phyloP scores from a whole-genome alignment of 2,329 filamentous ascomycete species.

The Hirsutella rhossiliensis region DNA sequence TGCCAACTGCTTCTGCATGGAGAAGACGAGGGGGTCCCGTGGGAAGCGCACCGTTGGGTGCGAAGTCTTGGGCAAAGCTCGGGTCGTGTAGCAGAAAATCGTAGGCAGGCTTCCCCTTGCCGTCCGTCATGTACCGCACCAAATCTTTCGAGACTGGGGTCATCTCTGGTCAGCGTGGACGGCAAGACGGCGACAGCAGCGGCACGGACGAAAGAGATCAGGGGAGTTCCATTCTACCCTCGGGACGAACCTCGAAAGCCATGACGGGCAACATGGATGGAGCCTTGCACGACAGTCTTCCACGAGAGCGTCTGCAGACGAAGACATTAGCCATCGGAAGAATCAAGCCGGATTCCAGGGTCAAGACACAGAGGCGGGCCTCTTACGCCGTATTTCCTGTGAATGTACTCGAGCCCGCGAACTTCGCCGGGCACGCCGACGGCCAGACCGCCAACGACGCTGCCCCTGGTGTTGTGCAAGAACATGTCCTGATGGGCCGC shows the following conservation, averaged over 20 bases:
- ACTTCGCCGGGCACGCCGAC: conserved; percentile 64
- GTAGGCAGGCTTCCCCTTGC: conserved; percentile 13
- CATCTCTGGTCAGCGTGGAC: too few relatives aligned
- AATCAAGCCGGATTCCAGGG: background rate
- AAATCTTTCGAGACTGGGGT: conserved; percentile 55
- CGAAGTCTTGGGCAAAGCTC: conserved; percentile 79
- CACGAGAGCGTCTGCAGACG: conserved; percentile 44
- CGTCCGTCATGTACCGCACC: conserved; percentile 56
- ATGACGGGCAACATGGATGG: conserved; percentile 59
- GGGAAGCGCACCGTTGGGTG: conserved; percentile 48
- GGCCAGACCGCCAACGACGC: conserved; percentile 61
- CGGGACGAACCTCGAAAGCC: conserved; percentile 45
- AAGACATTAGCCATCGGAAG: too few relatives aligned
- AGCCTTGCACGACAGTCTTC: conserved; percentile 60
- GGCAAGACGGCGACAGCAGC: background rate
- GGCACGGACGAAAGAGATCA: background rate
- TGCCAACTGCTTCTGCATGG: background rate
- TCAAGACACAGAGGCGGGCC: background rate
- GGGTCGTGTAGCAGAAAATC: conserved; percentile 66
- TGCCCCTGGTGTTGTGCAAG: conserved; percentile 52
- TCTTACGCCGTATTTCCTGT: conserved; percentile 53
- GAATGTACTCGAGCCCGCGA: conserved; percentile 67
- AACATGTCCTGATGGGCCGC: conserved; percentile 82
- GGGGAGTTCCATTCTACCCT: background rate
- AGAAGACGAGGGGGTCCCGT: background rate